phyloP scores from a whole-genome alignment of 2,329 filamentous ascomycete genomes.

The Fusarium xyrophilum region DNA sequence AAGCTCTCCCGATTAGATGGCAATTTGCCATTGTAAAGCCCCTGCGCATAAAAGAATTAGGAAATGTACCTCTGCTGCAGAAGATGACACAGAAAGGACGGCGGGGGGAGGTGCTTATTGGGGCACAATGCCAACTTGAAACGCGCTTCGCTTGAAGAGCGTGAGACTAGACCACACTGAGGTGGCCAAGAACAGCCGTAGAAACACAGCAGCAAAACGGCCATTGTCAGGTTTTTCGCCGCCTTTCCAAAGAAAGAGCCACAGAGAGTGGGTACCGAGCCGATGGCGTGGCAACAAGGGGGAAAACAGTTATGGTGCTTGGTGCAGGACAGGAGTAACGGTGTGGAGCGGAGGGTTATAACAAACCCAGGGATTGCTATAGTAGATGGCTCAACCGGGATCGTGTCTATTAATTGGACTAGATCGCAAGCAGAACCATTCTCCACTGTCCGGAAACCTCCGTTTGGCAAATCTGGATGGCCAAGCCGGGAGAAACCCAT shows the following conservation, averaged over 20 bases:
- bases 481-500: conserved; percentile 36
- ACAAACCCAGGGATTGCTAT: conserved; percentile 43
- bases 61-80: conserved; percentile 26
- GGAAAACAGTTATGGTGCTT: conserved; percentile 37
- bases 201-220: conserved; percentile 24
- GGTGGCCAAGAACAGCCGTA: conserved; percentile 33
- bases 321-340: conserved; percentile 35
- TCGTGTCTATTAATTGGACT: conserved; percentile 34
- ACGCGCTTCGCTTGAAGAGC: conserved; percentile 40
- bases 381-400: conserved; percentile 40
- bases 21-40: conserved; percentile 37
- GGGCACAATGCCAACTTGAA: conserved; percentile 37
- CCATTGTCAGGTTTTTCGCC: conserved; percentile 30
- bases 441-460: conserved; percentile 39
- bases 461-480: conserved; percentile 36
- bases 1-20: conserved; percentile 32
- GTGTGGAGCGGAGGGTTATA: conserved; percentile 41
- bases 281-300: conserved; percentile 41
- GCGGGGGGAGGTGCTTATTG: conserved; percentile 37
- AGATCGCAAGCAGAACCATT: conserved; percentile 39
- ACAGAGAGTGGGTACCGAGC: conserved; percentile 29
- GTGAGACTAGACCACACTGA: conserved; percentile 37
- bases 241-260: conserved; percentile 22
- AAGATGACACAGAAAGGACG: conserved; percentile 33
- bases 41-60: conserved; percentile 32